These are phyloP conservation scores for Rozella allomycis DNA, from an alignment of 371 early-diverging fungal species.

Conservation along the genomic window DNA sequence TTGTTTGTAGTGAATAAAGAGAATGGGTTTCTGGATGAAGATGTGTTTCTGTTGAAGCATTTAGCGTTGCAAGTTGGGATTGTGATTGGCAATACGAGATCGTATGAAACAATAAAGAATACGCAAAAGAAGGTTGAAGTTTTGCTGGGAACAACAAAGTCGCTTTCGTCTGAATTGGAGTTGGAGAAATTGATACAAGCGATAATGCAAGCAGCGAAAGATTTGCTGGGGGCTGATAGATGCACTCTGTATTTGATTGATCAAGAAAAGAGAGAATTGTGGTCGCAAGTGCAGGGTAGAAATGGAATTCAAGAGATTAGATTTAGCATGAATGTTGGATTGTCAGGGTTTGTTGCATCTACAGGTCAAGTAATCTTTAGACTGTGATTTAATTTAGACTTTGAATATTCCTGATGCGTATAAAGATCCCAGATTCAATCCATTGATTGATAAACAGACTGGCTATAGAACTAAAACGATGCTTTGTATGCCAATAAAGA, in stretches of 20 bases:
- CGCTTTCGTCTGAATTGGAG: constrained; percentile 12
- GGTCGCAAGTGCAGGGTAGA: constrained; percentile 18
- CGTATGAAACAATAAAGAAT: constrained; percentile 10
- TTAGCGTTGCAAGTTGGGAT: constrained; percentile 8
- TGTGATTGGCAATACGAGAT: constrained; percentile 13
- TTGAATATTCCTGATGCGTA: constrained; percentile 26
- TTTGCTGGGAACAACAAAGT: constrained; percentile 16
- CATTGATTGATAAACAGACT: constrained; percentile 17
- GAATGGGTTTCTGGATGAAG: constrained; percentile 6
- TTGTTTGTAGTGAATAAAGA: constrained; percentile 15
- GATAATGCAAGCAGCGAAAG: constrained; percentile 24
- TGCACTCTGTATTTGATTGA: constrained; percentile 23
- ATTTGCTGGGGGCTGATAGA: constrained; percentile 20
- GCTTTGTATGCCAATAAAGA: constrained; percentile 24
- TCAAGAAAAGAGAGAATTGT: constrained; percentile 15
- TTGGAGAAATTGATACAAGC: constrained; percentile 10
- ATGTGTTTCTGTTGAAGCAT: constrained; percentile 10
- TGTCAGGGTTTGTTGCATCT: constrained; percentile 18
- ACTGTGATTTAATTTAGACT: constrained; percentile 4
- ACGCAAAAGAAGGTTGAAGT: constrained; percentile 23
- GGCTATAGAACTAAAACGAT: constrained; percentile 26
- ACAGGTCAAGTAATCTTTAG: constrained; percentile 8
- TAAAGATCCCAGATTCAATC: constrained; percentile 21
- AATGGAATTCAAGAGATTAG: constrained; percentile 17
- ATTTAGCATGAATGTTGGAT: constrained; percentile 18